Base-by-base conservation (phyloP, 208 protist species). In the Crithidia expoeki region DNA sequence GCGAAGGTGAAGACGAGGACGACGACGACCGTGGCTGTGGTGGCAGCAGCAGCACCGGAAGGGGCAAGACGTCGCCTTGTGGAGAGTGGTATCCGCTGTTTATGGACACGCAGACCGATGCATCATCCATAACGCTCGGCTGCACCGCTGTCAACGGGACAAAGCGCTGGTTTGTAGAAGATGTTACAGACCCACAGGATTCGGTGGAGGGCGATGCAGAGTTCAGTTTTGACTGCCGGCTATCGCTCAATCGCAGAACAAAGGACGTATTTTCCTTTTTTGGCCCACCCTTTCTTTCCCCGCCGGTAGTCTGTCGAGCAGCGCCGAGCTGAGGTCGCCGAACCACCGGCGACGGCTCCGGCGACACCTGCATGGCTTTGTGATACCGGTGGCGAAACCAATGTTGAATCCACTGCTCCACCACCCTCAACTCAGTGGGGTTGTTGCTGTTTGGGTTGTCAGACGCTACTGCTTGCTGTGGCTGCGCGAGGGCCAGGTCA, bases 381-480 rank as follows among this genome's bases (percentile, higher is more conserved):
- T 67, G 33, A 47, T 67, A 67, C 33, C 61, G 61, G n/a, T 50
- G 4, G 61, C 46, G 47, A 25, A 67, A 67, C 61, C 61, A 67
- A 4, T 47, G 61, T 47, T 67, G 61, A 4, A 67, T 67, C 61
- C 61, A 67, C 61, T n/a, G 30, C 34, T 40, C 47, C 19, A 67
- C 47, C 32, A 47, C 33, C 0, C 21, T 19, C 23, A 47, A 42
- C 1, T 38, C 49, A 14, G 28, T 14, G 25, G 7, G 30, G 9
- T 55, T n/a, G 9, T 12, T 28, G 6, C 12, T 21, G 30, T 9
- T 21, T 1, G 30, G 3, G 52, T 4, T 53, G 4, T 53, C 49
- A 32, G 9, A 10, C 1, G 32, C 19, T 44, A 33, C 53, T 5
- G 14, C 2, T 10, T 17, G 10, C 30, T 30, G 44, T 16, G 61